A percentile compares a stretch with the other conserved stretches of the same genome.
These are phyloP conservation scores for Hypsizygus ulmarius DNA, from an alignment of 1,284 basidiomycete genomes.

Conservation along the genomic window DNA sequence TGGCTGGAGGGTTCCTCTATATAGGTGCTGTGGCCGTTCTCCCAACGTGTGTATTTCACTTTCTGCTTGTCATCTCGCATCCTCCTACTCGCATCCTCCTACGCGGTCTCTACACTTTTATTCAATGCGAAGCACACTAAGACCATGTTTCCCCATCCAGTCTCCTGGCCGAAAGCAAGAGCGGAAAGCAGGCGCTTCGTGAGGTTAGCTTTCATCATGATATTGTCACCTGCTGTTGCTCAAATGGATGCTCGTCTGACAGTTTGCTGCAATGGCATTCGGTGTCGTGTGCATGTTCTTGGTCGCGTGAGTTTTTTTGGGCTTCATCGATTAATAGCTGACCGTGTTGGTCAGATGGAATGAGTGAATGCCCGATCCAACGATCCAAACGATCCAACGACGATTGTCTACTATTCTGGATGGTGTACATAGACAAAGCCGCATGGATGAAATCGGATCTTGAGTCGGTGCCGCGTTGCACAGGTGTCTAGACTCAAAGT, in stretches of 20 bases:
- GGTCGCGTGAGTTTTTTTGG: constrained; percentile 67
- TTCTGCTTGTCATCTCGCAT: constrained; percentile 4
- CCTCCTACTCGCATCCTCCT: not conserved
- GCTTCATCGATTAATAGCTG: constrained; percentile 20
- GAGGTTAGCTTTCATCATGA: constrained; percentile 50
- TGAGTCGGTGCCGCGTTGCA: too few relatives aligned
- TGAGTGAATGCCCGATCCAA: constrained; percentile 51
- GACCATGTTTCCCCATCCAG: constrained; percentile 39
- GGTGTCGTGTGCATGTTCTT: constrained; percentile 87
- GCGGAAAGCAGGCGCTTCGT: constrained; percentile 79
- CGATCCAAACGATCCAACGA: not conserved
- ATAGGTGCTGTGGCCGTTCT: constrained; percentile 88
- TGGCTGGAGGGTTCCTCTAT: constrained; percentile 91
- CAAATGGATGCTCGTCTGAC: constrained; percentile 19
- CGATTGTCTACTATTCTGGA: too few relatives aligned
- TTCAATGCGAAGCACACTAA: constrained; percentile 3
- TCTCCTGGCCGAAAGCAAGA: constrained; percentile 81
- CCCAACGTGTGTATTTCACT: constrained; percentile 63
- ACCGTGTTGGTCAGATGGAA: constrained; percentile 63
- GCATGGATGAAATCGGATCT: too few relatives aligned
- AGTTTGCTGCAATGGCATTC: constrained; percentile 88
- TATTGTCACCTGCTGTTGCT: constrained; percentile 13
- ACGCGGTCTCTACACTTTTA: not conserved
- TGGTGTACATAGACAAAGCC: not conserved
- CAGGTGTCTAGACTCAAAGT: too few relatives aligned